Evolutionary conservation across 2,329 filamentous ascomycete species (phyloP).

Genomic region (Meredithiella fracta): DNA sequence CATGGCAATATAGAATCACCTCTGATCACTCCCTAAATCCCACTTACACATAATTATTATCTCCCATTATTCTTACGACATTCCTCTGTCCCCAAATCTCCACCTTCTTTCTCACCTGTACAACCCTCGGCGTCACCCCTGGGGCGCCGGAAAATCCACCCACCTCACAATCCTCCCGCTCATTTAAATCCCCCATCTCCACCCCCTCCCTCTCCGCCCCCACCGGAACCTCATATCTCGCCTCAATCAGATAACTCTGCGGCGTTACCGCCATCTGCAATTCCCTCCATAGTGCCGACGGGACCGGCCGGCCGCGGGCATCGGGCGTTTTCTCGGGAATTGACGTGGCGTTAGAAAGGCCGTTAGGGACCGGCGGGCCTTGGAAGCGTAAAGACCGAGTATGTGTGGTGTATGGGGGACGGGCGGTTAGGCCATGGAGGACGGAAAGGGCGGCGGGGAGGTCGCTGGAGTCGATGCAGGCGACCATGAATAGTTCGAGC

Average conservation of each 20-base stretch:
- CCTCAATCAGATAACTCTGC: conserved; percentile 40
- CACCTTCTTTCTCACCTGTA: conserved; percentile 38
- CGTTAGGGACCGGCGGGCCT: conserved; percentile 29
- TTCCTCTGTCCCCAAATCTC: conserved; percentile 38
- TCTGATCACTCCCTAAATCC: neutral
- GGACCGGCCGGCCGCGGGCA: conserved; percentile 21
- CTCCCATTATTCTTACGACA: conserved; percentile 30
- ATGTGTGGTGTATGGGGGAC: conserved; percentile 33
- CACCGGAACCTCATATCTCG: conserved; percentile 34
- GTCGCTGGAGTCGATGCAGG: conserved; percentile 33
- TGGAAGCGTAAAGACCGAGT: conserved; percentile 38
- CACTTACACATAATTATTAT: conserved; percentile 36
- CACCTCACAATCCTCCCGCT: conserved; percentile 33
- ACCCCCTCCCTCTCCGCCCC: conserved; percentile 21
- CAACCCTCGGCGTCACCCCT: conserved; percentile 27
- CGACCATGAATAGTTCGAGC: conserved; percentile 44
- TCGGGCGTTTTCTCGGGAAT: conserved; percentile 20
- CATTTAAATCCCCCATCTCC: neutral
- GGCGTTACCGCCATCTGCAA: conserved; percentile 37
- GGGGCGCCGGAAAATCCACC: conserved; percentile 44
- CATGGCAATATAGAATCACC: neutral
- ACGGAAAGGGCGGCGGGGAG: conserved; percentile 33
- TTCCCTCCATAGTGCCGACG: conserved; percentile 30
- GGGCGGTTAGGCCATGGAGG: conserved; percentile 40
- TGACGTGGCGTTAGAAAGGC: conserved; percentile 26